phyloP scores from a whole-genome alignment of 371 early-diverging fungal species.

The Mucor circinelloides region DNA sequence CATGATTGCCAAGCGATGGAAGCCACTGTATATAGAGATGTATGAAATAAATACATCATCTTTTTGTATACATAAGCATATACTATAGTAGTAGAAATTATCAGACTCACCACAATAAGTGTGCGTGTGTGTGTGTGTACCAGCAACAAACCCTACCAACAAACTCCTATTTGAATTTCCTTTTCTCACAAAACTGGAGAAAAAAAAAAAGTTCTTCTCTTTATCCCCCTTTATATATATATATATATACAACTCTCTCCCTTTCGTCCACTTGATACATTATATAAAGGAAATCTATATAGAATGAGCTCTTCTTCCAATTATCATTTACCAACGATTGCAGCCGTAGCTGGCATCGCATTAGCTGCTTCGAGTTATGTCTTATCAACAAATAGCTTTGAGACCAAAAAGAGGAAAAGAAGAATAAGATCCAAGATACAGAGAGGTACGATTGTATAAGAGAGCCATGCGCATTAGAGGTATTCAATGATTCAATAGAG shows the following conservation, averaged over 20 bases:
- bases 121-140: too few relatives aligned
- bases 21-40: too few relatives aligned
- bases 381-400: constrained; percentile 30
- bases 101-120: too few relatives aligned
- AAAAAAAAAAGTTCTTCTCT: not conserved
- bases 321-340: constrained; percentile 51
- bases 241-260: not conserved
- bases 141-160: not conserved
- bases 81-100: too few relatives aligned
- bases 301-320: constrained; percentile 38
- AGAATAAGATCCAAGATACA: constrained; percentile 44
- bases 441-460: constrained; percentile 25
- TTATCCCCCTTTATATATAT: not conserved
- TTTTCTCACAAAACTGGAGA: not conserved
- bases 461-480: too few relatives aligned
- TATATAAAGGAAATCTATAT: not conserved
- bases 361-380: constrained; percentile 52
- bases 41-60: too few relatives aligned
- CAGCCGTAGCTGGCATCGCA: constrained; percentile 52
- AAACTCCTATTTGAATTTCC: not conserved
- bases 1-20: too few relatives aligned
- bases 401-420: constrained; percentile 40
- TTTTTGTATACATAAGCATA: too few relatives aligned
- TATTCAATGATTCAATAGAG: constrained; percentile 19
- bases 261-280: not conserved